These are phyloP conservation scores for Pochonia chlamydosporia DNA, from an alignment of 2,329 filamentous ascomycete genomes.

Conservation along the genomic window DNA sequence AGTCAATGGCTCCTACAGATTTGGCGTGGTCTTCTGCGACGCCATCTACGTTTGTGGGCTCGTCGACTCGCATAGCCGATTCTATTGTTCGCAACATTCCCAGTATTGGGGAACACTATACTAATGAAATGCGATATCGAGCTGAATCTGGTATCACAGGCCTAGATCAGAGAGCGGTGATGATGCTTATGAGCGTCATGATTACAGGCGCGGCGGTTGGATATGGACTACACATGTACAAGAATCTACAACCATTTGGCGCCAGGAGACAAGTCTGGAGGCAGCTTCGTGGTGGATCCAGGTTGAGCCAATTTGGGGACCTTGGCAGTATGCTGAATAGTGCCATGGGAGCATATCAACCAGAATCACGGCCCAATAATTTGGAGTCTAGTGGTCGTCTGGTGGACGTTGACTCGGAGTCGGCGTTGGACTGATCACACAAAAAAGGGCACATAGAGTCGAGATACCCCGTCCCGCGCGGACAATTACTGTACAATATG, in stretches of 20 bases:
- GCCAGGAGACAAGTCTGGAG: slow-evolving; percentile 38
- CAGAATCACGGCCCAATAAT: slow-evolving; percentile 9
- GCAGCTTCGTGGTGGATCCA: slow-evolving; percentile 21
- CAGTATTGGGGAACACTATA: slow-evolving; percentile 28
- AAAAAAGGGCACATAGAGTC: neutral
- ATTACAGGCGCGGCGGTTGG: slow-evolving; percentile 31
- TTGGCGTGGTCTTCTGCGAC: neutral
- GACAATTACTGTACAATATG: neutral
- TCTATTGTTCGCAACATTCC: slow-evolving; percentile 30
- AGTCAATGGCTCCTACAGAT: slow-evolving; percentile 20
- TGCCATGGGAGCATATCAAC: slow-evolving; percentile 22
- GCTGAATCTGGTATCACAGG: slow-evolving; percentile 26
- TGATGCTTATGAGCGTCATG: slow-evolving; percentile 26
- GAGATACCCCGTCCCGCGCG: slow-evolving; percentile 10
- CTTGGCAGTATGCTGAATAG: slow-evolving; percentile 38
- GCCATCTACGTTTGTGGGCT: slow-evolving; percentile 14
- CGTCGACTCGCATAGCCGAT: slow-evolving; percentile 26
- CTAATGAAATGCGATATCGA: slow-evolving; percentile 29
- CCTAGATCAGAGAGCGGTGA: slow-evolving; percentile 25
- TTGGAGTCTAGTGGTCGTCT: slow-evolving; percentile 18
- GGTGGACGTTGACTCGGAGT: slow-evolving; percentile 29
- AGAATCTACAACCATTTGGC: slow-evolving; percentile 38
- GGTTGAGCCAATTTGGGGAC: slow-evolving; percentile 39
- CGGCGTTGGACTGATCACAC: slow-evolving; percentile 26
- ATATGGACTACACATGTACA: slow-evolving; percentile 35